Percentiles rank a stretch among this genome's conserved stretches.
phyloP scores from a whole-genome alignment of 208 protist species.

The Vickermania ingenoplastis region DNA sequence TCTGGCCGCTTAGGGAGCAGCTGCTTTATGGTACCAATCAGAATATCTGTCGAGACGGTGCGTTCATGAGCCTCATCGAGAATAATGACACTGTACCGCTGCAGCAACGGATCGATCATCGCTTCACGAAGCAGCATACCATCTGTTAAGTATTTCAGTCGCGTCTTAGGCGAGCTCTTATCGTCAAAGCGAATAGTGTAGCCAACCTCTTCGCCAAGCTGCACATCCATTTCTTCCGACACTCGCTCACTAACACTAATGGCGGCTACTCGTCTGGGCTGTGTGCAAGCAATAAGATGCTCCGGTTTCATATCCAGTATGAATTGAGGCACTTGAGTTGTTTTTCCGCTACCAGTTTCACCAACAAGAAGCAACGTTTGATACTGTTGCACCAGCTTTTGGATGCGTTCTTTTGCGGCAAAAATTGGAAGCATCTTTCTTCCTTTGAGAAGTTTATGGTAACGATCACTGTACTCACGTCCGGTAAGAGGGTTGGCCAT shows the following conservation, averaged over 20 bases:
- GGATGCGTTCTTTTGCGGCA: slow-evolving; percentile 55
- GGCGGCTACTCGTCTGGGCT: slow-evolving; percentile 98
- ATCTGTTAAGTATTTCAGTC: slow-evolving; percentile 98
- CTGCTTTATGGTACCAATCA: slow-evolving; percentile 97
- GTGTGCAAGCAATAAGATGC: slow-evolving; percentile 87
- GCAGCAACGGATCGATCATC: slow-evolving; percentile 88
- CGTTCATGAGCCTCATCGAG: slow-evolving; percentile 99
- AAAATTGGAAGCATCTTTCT: slow-evolving; percentile 68
- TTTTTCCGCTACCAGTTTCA: slow-evolving; percentile 94
- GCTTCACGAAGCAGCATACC: slow-evolving; percentile 98
- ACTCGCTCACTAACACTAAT: slow-evolving; percentile 98
- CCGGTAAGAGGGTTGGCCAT: slow-evolving; percentile 46
- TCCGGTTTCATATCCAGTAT: slow-evolving; percentile 84
- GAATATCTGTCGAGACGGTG: slow-evolving; percentile 97
- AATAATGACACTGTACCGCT: slow-evolving; percentile 94
- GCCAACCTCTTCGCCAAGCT: slow-evolving; percentile 95
- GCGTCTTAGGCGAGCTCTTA: slow-evolving; percentile 88
- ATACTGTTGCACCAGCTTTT: slow-evolving; percentile 85
- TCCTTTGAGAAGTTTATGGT: slow-evolving; percentile 32
- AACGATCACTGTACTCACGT: slow-evolving; percentile 37
- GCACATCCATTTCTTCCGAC: slow-evolving; percentile 95
- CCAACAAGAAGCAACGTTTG: slow-evolving; percentile 88
- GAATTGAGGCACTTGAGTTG: slow-evolving; percentile 94
- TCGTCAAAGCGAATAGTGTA: slow-evolving; percentile 99
- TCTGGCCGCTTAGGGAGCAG: slow-evolving; percentile 70